phyloP scores from a whole-genome alignment of 345 rosid species.

The Eucalyptus tenuipes region DNA sequence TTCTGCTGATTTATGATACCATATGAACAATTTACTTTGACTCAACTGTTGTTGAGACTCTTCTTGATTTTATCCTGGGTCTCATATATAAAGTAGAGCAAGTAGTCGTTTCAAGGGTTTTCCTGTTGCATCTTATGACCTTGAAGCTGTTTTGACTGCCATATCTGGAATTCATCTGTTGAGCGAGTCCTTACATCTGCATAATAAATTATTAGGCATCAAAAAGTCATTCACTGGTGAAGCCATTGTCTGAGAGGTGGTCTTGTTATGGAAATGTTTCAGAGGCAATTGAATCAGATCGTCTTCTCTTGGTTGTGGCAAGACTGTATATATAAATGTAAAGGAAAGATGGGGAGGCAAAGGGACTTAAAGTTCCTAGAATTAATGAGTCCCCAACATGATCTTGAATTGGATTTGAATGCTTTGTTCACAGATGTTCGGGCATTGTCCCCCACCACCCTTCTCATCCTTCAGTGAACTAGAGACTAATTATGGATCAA shows the following conservation, averaged over 20 bases:
- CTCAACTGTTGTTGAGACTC: not conserved
- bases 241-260: not conserved
- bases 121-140: not conserved
- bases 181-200: not conserved
- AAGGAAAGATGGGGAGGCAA: not conserved
- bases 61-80: not conserved
- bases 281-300: not conserved
- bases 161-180: not conserved
- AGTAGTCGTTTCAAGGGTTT: not conserved
- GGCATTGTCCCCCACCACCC: not conserved
- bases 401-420: not conserved
- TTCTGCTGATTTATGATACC: not conserved
- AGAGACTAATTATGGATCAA: not conserved
- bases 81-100: not conserved
- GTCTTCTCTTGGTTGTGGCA: not conserved
- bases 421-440: not conserved
- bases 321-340: not conserved
- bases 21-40: not conserved
- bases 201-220: not conserved
- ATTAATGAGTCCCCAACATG: not conserved
- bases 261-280: not conserved
- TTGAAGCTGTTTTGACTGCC: not conserved
- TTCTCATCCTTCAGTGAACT: not conserved
- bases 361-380: not conserved
- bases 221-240: not conserved